Evolutionary conservation across 2,329 filamentous ascomycete species (phyloP), one percentile per base, ranked within the genome.

Genomic region (Tetracladium maxilliforme): DNA sequence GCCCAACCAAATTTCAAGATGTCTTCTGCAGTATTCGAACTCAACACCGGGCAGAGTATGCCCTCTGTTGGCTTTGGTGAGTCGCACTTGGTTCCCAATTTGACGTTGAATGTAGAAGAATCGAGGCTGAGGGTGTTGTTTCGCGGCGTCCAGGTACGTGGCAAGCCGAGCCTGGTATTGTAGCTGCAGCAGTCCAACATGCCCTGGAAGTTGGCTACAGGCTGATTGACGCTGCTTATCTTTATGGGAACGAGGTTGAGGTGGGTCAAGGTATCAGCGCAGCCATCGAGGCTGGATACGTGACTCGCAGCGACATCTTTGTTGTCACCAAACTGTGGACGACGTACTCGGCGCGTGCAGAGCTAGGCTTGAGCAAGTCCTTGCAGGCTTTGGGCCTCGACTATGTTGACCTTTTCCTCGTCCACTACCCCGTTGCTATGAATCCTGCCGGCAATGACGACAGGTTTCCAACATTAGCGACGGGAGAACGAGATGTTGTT

Each of bases 391-490:
- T 64, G 34, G 43, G 49, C 18, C 39, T 59, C 12, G 55, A 56
- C 28, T 65, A 67, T 39, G 45, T 67, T 22, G 61, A 67, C 36
- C 44, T 67, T 19, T 65, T 55, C 44, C 48, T 68, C 20, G 43
- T 65, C 10, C 61, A 65, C 47, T 64, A 55, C 45, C 60, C 59
- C 14, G 52, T 57, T 14, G 35, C 70, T 75, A 23, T 83, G 66
- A 84, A 84, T 55, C 75, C 75, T 7, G 33, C 17, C 33, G 32
- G 26, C 33, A 33, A 30, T 32, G 35, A 18, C 32, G 31, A 14
- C 24, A 36, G 12, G 17, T 15, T 24, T 17, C 18, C 23, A 11
- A 22, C 16, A 16, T 18, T 28, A 12, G 29, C 34, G 13, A 33
- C 39, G 16, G 31, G 39, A 15, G 33, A 33, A 14, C 33, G 36